A percentile compares a stretch with the other conserved stretches of the same genome.
Conservation (phyloP, 768 basidiomycete species). For the Lactarius hengduanensis region DNA sequence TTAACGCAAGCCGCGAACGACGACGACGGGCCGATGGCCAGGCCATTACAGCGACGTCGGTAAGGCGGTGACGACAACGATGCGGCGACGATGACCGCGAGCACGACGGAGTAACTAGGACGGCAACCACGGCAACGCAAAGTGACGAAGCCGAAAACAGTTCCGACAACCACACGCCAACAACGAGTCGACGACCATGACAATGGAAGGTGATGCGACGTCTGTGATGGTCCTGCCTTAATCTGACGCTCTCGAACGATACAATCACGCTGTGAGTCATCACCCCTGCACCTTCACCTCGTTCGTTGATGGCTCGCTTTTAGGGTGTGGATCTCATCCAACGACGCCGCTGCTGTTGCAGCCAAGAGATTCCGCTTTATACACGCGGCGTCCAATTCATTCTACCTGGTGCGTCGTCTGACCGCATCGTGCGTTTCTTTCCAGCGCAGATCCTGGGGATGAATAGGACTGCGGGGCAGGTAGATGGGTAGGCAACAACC, state of each 20-base stretch:
- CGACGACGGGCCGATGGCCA: no score
- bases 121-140: no score
- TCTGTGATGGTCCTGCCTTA: background rate
- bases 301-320: background rate
- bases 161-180: no score
- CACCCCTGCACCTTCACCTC: background rate
- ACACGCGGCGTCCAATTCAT: slow-evolving; percentile 71
- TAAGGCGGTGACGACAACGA: no score
- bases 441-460: background rate
- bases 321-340: slow-evolving; percentile 73
- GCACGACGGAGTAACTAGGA: no score
- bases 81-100: no score
- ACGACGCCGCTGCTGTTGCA: slow-evolving; percentile 56
- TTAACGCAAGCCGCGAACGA: no score
- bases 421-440: background rate
- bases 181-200: no score
- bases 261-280: slow-evolving; percentile 16
- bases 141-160: no score
- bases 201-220: no score
- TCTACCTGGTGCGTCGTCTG: slow-evolving; percentile 59
- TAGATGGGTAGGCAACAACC: slow-evolving; percentile 58
- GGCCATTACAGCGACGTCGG: no score
- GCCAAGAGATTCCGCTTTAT: slow-evolving; percentile 60
- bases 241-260: slow-evolving; percentile 15
- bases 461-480: slow-evolving; percentile 66